Evolutionary conservation across 1,284 basidiomycete species (phyloP).

Genomic region (Ceraceosorus bombacis): DNA sequence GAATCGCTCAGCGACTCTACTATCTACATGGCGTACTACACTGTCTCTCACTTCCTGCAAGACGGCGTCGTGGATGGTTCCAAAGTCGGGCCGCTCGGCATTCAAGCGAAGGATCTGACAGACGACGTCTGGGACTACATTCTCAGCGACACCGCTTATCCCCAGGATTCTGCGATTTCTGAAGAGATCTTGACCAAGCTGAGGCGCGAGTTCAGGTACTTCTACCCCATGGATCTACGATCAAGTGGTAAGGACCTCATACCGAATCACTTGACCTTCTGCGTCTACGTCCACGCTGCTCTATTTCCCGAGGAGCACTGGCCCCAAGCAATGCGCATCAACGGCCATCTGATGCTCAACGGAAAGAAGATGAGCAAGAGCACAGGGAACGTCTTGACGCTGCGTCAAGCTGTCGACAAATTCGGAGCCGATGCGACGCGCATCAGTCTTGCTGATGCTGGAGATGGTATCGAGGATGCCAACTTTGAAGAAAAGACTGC

Average conservation of each 20-base stretch:
- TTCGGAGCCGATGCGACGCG: slow-evolving; percentile 90
- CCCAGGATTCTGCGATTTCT: slow-evolving; percentile 59
- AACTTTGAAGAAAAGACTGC: slow-evolving; percentile 99
- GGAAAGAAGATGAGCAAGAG: slow-evolving; percentile 99
- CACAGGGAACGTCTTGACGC: slow-evolving; percentile 58
- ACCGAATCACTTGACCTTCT: slow-evolving; percentile 92
- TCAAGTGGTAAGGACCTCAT: slow-evolving; percentile 99
- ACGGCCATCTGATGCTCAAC: slow-evolving; percentile 96
- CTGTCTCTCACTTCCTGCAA: slow-evolving; percentile 60
- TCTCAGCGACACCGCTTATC: slow-evolving; percentile 70
- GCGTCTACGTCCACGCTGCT: slow-evolving; percentile 86
- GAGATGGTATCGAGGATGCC: slow-evolving; percentile 92
- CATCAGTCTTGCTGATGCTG: slow-evolving; percentile 87
- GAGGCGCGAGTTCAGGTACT: slow-evolving; percentile 89
- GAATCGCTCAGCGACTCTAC: slow-evolving; percentile 96
- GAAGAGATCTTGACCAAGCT: slow-evolving; percentile 73
- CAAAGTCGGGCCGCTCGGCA: slow-evolving; percentile 70
- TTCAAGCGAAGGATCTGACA: slow-evolving; percentile 84
- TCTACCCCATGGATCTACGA: slow-evolving; percentile 96
- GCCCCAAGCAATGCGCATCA: slow-evolving; percentile 84
- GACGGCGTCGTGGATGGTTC: slow-evolving; percentile 65
- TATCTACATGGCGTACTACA: slow-evolving; percentile 98
- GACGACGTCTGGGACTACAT: slow-evolving; percentile 97
- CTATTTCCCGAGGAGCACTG: slow-evolving; percentile 89
- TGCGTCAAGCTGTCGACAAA: slow-evolving; percentile 51